These are phyloP conservation scores for Mortierella sp. DNA, from an alignment of 371 early-diverging fungal genomes.

Conservation along the genomic window DNA sequence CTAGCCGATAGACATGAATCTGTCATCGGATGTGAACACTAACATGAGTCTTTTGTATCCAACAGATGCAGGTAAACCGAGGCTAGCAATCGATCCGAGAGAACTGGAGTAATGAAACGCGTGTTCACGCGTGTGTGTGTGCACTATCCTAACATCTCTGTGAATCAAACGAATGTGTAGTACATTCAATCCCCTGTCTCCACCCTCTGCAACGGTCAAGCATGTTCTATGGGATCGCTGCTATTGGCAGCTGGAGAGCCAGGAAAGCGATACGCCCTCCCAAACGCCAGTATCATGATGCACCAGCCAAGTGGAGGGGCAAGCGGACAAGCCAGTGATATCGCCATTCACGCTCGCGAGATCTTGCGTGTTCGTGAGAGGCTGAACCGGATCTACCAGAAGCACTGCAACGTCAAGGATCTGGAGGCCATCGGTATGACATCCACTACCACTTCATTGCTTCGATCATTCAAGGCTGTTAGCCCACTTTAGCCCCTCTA, in stretches of 20 bases:
- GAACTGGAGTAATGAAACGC: too few species aligned
- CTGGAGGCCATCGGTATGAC: constrained; percentile 83
- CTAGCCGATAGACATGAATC: too few species aligned
- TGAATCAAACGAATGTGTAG: constrained; percentile 53
- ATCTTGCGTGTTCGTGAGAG: constrained; percentile 90
- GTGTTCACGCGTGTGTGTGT: too few species aligned
- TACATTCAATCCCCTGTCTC: constrained; percentile 93
- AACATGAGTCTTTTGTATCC: neutral
- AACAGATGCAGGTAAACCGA: constrained; percentile 38
- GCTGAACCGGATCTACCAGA: constrained; percentile 87
- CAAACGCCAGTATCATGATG: constrained; percentile 95
- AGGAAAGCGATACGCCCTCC: constrained; percentile 89
- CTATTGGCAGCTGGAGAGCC: constrained; percentile 89
- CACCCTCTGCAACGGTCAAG: constrained; percentile 96
- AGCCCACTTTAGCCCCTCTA: too few species aligned
- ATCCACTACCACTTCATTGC: neutral
- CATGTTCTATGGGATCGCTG: constrained; percentile 98
- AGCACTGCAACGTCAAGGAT: constrained; percentile 85
- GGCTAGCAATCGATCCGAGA: too few species aligned
- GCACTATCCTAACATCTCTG: neutral
- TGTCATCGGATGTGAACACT: too few species aligned
- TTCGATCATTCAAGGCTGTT: too few species aligned
- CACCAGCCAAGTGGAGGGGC: constrained; percentile 98
- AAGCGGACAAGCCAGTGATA: constrained; percentile 96
- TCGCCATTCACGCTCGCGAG: constrained; percentile 97